These are phyloP conservation scores for Stephania japonica DNA, from an alignment of 164 flowering plant genomes.

Conservation along the genomic window DNA sequence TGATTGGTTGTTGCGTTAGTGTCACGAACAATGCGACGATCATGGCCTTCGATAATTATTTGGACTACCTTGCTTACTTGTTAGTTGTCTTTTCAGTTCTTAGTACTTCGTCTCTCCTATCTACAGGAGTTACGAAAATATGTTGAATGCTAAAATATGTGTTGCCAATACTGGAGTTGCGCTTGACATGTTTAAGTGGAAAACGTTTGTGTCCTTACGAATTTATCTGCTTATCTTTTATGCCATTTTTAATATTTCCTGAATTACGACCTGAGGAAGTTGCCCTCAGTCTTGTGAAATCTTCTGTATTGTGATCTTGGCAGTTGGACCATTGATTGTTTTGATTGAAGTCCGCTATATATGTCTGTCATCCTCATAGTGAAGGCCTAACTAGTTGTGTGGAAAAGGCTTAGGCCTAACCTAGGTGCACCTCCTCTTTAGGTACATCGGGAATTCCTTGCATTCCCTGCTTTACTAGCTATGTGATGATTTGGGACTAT, in stretches of 20 bases:
- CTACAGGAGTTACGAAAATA: not conserved
- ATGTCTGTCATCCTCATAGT: not conserved
- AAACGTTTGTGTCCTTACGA: not conserved
- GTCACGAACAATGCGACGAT: constrained; percentile 4
- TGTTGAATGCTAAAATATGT: not conserved
- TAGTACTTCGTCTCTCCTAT: not conserved
- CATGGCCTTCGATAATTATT: not conserved
- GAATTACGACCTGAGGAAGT: not conserved
- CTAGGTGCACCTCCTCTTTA: not conserved
- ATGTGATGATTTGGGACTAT: not conserved
- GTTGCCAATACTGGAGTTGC: not conserved
- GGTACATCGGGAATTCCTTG: not conserved
- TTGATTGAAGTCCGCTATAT: not conserved
- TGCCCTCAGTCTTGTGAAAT: not conserved
- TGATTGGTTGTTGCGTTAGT: constrained; percentile 12
- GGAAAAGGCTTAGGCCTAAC: not conserved
- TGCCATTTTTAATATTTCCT: constrained; percentile 1
- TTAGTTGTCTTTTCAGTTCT: not conserved
- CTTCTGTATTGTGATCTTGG: not conserved
- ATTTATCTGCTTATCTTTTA: not conserved
- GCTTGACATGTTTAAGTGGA: constrained; percentile 3
- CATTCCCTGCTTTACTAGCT: not conserved
- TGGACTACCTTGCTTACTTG: not conserved
- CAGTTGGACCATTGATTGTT: not conserved
- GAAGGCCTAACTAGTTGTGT: not conserved